phyloP scores from a whole-genome alignment of 1,284 basidiomycete genomes.

The Marasmius tenuissimus region DNA sequence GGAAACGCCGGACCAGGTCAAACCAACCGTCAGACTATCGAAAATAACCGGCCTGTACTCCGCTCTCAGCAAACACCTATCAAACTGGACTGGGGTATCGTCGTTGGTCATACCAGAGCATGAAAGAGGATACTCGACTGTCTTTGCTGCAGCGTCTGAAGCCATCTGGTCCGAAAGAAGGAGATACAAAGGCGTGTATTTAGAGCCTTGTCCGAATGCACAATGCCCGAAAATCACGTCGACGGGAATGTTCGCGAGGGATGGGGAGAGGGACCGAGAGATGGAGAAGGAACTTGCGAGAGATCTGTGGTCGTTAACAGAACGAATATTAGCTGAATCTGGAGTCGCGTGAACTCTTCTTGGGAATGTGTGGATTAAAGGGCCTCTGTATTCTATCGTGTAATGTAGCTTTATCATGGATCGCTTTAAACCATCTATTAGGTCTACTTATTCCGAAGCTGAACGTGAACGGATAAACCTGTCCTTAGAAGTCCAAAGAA shows the following conservation, averaged over 20 bases:
- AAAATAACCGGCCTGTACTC: not conserved
- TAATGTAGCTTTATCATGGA: too few relatives aligned
- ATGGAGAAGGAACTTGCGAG: not conserved
- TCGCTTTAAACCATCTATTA: too few relatives aligned
- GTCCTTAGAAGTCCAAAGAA: too few relatives aligned
- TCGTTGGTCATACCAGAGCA: not conserved
- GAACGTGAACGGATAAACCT: too few relatives aligned
- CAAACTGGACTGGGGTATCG: not conserved
- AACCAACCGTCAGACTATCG: not conserved
- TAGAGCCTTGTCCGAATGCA: not conserved
- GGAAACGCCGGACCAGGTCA: not conserved
- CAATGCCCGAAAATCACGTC: not conserved
- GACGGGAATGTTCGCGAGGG: not conserved
- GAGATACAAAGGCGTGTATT: not conserved
- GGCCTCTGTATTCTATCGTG: too few relatives aligned
- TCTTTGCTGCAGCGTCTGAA: not conserved
- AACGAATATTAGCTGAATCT: not conserved
- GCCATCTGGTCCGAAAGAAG: not conserved
- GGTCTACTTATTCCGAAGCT: too few relatives aligned
- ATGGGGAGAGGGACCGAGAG: not conserved
- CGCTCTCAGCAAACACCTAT: constrained; percentile 42
- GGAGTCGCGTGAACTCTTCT: not conserved
- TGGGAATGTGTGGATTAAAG: not conserved
- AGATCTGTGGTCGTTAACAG: not conserved
- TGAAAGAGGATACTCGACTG: not conserved